Percentiles rank a stretch among this genome's conserved stretches.
Evolutionary conservation across 352 stramenopile genomes (phyloP).

Genomic region (Pythium monospermum): DNA sequence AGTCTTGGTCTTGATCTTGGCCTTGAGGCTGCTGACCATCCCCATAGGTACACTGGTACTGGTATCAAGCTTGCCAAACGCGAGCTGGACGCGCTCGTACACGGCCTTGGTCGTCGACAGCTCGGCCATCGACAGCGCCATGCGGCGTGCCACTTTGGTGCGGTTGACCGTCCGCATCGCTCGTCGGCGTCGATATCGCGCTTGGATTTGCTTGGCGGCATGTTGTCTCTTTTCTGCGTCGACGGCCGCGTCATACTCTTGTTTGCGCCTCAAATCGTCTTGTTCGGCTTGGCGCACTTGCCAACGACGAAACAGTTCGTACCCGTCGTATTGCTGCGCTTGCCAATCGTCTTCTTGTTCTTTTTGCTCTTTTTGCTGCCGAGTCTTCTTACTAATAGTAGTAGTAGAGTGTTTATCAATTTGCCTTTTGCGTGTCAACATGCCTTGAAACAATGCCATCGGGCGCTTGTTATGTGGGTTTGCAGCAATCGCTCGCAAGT

Average conservation of each 20-base stretch:
- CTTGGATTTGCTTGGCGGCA: slow-evolving; percentile 58
- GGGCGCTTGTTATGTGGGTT: slow-evolving; percentile 54
- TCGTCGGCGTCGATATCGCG: slow-evolving; percentile 50
- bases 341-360: slow-evolving; percentile 31
- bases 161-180: slow-evolving; percentile 48
- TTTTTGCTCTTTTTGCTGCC: neutral
- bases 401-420: no score
- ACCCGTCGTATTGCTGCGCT: slow-evolving; percentile 52
- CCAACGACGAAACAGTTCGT: slow-evolving; percentile 65
- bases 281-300: slow-evolving; percentile 49
- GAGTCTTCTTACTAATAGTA: no score
- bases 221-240: slow-evolving; percentile 17
- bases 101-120: slow-evolving; percentile 38
- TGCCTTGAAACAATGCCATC: slow-evolving; percentile 74
- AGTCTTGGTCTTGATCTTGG: slow-evolving; percentile 29
- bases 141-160: slow-evolving; percentile 39
- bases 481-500: slow-evolving; percentile 56
- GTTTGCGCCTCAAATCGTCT: slow-evolving; percentile 34
- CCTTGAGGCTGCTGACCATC: slow-evolving; percentile 6
- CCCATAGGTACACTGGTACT: neutral
- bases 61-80: slow-evolving; percentile 34
- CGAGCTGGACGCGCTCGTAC: slow-evolving; percentile 36
- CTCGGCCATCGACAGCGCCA: slow-evolving; percentile 41
- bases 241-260: slow-evolving; percentile 28
- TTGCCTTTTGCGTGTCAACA: slow-evolving; percentile 50